phyloP scores from a whole-genome alignment of 2,329 filamentous ascomycete genomes.

The Phyllosticta ampelicida region DNA sequence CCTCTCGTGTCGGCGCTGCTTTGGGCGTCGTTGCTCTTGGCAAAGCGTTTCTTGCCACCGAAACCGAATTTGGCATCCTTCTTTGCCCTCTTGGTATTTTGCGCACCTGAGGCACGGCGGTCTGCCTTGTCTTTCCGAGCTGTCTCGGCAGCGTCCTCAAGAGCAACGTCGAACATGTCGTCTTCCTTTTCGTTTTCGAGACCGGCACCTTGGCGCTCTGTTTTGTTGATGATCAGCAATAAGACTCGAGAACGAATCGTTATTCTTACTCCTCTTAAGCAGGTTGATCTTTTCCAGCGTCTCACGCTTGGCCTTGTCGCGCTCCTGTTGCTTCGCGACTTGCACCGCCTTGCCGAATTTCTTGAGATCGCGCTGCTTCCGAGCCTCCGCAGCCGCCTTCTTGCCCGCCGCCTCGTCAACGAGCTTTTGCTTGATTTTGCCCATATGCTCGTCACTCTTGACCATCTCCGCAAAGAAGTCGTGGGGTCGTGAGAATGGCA shows the following conservation, averaged over 20 bases:
- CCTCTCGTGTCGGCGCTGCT: conserved; percentile 71
- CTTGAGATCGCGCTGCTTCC: conserved; percentile 88
- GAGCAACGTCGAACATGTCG: conserved; percentile 82
- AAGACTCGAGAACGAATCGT: not conserved
- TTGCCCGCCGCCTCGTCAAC: conserved; percentile 85
- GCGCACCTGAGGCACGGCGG: conserved; percentile 28
- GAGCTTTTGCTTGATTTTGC: conserved; percentile 86
- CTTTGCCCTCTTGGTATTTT: conserved; percentile 72
- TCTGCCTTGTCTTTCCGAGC: conserved; percentile 34
- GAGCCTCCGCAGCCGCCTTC: conserved; percentile 84
- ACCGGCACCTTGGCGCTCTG: conserved; percentile 72
- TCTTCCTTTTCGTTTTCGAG: conserved; percentile 60
- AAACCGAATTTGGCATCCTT: conserved; percentile 93
- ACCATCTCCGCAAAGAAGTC: conserved; percentile 99
- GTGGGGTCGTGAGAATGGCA: conserved; percentile 75
- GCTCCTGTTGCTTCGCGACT: conserved; percentile 88
- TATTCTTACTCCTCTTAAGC: conserved; percentile 79
- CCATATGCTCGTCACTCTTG: conserved; percentile 96
- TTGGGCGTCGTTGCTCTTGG: conserved; percentile 80
- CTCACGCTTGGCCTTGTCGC: conserved; percentile 82
- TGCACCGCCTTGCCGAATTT: conserved; percentile 99
- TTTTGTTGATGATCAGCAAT: not conserved
- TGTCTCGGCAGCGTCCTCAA: conserved; percentile 55
- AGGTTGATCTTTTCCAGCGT: conserved; percentile 92
- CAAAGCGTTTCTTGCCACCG: conserved; percentile 86